Evolutionary conservation across 305 asterid genomes (phyloP), one percentile per base, ranked within the genome.

Genomic region (Fraxinus xanthoxyloides): DNA sequence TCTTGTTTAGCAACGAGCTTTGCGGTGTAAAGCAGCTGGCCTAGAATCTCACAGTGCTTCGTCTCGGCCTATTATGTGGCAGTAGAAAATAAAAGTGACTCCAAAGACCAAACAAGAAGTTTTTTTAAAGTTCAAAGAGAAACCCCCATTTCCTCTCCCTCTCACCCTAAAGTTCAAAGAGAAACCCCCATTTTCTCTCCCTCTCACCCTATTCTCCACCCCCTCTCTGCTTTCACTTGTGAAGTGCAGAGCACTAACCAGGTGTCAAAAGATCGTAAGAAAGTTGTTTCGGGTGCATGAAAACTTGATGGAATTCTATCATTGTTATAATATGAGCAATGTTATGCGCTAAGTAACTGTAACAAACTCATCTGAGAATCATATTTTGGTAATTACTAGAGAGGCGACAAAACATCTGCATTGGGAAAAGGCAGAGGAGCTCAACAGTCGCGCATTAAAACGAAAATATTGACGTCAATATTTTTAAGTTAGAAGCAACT

Each of bases 1-100:
- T 93, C 97, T 86, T 92, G 98, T 86, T 93, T 92, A n/a, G 98
- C 97, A 51, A 94, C 86, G 13, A 94, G 89, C 89, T 93, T 94
- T 48, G 97, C 96, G n/a, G 95, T 87, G 89, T 91, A 90, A 48
- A 95, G 89, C 79, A 95, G 98, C 36, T 59, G 92, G 10, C 98
- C 98, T 46, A 95, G 93, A 88, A 93, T 87, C 83, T 92, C 92
- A 56, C 82, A 74, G 73, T 93, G 93, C 88, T 72, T 91, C 92
- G 91, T 95, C 84, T 93, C 97, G 63, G 97, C 97, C 98, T 94
- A 81, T 72, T 78, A 4, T 24, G 38, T 13, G 13, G 43, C 7
- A 35, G 61, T 70, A 28, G 69, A 75, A 24, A 40, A 40, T 63
- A 23, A 70, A 70, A 30, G 2, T 6, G 43, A 70, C 31, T 70